phyloP scores from a whole-genome alignment of 2,329 filamentous ascomycete genomes.

The Pseudogymnoascus destructans region DNA sequence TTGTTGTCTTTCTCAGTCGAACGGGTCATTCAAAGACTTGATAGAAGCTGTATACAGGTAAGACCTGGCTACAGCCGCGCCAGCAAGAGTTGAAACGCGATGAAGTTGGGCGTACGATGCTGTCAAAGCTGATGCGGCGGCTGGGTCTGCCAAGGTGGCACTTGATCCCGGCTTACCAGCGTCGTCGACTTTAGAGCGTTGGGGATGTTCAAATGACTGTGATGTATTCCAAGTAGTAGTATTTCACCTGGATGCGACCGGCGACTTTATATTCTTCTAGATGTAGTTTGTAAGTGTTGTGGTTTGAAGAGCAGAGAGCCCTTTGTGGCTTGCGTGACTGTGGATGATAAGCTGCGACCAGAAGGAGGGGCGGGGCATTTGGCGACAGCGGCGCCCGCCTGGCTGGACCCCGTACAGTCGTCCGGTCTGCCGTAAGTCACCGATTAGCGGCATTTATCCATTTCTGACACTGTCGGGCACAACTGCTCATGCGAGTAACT shows the following conservation, averaged over 20 bases:
- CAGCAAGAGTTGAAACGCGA: background rate
- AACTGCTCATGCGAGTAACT: conserved; percentile 6
- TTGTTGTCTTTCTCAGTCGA: conserved; percentile 25
- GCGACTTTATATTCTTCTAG: conserved; percentile 5
- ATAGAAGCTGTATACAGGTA: background rate
- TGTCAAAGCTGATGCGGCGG: conserved; percentile 2
- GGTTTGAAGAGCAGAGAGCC: background rate
- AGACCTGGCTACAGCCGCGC: background rate
- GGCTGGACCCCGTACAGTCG: conserved; percentile 7
- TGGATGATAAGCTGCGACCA: background rate
- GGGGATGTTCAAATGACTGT: background rate
- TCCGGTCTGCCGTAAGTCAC: background rate
- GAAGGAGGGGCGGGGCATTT: conserved; percentile 1
- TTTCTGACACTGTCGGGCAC: background rate
- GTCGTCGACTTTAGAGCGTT: background rate
- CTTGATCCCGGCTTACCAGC: conserved; percentile 5
- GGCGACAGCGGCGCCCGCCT: conserved; percentile 6
- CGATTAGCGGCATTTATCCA: conserved; percentile 7
- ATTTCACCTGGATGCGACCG: background rate
- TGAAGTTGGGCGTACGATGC: background rate
- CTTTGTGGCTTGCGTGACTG: conserved; percentile 3
- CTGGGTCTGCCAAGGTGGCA: conserved; percentile 6
- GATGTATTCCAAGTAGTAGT: background rate
- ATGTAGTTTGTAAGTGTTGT: background rate
- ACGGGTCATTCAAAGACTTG: conserved; percentile 27